These are phyloP conservation scores for Tricholoma matsutake DNA, from an alignment of 768 basidiomycete genomes.

Conservation along the genomic window DNA sequence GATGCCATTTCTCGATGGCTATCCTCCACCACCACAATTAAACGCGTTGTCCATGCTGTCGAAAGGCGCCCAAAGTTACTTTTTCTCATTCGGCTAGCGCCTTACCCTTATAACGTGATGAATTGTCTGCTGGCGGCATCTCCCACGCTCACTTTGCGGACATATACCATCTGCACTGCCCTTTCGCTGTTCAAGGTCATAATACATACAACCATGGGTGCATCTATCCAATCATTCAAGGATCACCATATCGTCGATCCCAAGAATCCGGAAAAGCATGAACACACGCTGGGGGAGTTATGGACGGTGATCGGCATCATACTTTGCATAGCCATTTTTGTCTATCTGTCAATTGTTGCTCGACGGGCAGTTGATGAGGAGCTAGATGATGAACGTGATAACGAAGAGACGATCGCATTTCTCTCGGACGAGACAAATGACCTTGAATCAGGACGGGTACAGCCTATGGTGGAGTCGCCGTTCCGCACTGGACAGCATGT, in stretches of 20 bases:
- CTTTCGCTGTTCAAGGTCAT: slow-evolving; percentile 87
- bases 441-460: slow-evolving; percentile 32
- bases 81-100: slow-evolving; percentile 90
- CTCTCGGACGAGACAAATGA: slow-evolving; percentile 34
- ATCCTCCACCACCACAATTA: slow-evolving; percentile 64
- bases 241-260: slow-evolving; percentile 48
- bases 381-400: slow-evolving; percentile 38
- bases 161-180: slow-evolving; percentile 78
- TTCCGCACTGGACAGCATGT: slow-evolving; percentile 32
- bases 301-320: slow-evolving; percentile 69
- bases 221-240: slow-evolving; percentile 81
- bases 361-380: slow-evolving; percentile 58
- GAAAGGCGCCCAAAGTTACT: slow-evolving; percentile 85
- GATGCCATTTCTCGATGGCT: slow-evolving; percentile 72
- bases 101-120: slow-evolving; percentile 93
- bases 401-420: slow-evolving; percentile 56
- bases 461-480: slow-evolving; percentile 48
- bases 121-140: slow-evolving; percentile 90
- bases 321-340: slow-evolving; percentile 69
- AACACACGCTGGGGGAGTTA: slow-evolving; percentile 49
- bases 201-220: slow-evolving; percentile 86
- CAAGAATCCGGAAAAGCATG: slow-evolving; percentile 44
- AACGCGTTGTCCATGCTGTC: slow-evolving; percentile 81
- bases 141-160: slow-evolving; percentile 74
- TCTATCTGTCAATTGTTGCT: slow-evolving; percentile 81